Evolutionary conservation across 2,329 filamentous ascomycete species (phyloP), one percentile per base, ranked within the genome.

Genomic region (Trichoderma sp.): DNA sequence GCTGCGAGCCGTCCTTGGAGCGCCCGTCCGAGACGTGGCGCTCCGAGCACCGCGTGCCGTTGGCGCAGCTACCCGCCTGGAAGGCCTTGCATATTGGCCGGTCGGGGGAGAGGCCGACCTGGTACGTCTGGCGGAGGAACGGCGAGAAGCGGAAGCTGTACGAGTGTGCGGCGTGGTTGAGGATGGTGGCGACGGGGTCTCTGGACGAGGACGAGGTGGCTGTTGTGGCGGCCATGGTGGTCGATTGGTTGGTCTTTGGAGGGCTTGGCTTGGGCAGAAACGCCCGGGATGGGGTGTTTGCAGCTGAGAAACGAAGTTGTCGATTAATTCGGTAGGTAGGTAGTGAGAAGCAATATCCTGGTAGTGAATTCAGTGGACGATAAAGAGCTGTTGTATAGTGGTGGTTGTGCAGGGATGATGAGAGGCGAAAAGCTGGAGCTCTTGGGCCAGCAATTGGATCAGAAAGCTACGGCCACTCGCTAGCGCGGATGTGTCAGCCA

Each of bases 61-160:
- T 86, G 0, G 94, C 93, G 77, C 96, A 98, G 81, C 94, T 91
- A 52, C 93, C 94, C 71, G 93, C 87, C 70, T 91, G 86, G 82
- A 93, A 97, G 70, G 94, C 90, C 77, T 92, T 93, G 84, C 96
- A 98, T 77, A 92, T 84, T 54, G 94, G 93, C 0, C 91, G 88
- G 78, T 92, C 89, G 46, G 91, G 87, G 26, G 92, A 88, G 63
- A 97, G 89, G 72, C 92, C 91, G 81, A 96, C 94, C 71, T 93
- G 90, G 80, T 96, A 94, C 73, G 91, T 94, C 71, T 89, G 84
- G 73, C 90, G 90, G 46, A 97, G 88, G 82, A 97, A 97, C 58
- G 93, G 91, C 37, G 89, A 90, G 85, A 97, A 97, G 79, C 87
- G 88, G 84, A 97, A 97, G 74, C 83, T 87, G 82, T 92, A 91